Evolutionary conservation across 2,329 filamentous ascomycete species (phyloP).

Genomic region (Cryphonectria naterciae): DNA sequence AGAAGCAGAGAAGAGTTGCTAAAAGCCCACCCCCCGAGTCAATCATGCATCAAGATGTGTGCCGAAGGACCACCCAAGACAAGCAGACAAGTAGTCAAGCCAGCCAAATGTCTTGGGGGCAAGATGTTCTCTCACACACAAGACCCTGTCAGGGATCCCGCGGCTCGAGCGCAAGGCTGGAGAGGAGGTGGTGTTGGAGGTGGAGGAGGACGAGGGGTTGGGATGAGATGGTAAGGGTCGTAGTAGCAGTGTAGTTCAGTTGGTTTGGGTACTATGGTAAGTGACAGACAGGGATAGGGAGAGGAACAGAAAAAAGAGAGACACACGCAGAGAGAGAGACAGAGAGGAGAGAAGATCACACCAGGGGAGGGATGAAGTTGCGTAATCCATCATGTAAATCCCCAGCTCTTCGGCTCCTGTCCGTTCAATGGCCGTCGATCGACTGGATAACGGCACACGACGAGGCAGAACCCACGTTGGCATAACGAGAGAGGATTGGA

Average conservation of each 20-base stretch:
- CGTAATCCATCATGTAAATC: background rate
- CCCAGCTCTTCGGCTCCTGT: constrained; percentile 9
- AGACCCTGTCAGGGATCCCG: constrained; percentile 13
- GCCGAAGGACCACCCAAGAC: background rate
- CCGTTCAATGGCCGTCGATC: background rate
- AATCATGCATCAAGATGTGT: constrained; percentile 17
- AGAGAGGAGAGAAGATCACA: background rate
- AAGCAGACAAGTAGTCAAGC: constrained; percentile 10
- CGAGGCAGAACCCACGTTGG: background rate
- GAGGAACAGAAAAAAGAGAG: background rate
- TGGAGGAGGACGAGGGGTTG: background rate
- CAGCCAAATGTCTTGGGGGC: constrained; percentile 23
- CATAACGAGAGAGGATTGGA: background rate
- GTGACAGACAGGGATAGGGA: background rate
- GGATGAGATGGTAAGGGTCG: background rate
- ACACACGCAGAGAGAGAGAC: background rate
- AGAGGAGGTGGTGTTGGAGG: background rate
- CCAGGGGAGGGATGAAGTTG: background rate
- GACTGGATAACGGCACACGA: background rate
- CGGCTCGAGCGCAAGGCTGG: constrained; percentile 6
- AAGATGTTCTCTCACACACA: constrained; percentile 20
- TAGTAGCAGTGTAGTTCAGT: background rate
- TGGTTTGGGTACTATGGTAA: background rate
- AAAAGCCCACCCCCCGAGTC: too few species aligned
- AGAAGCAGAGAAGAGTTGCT: background rate